Conservation (phyloP, 2,329 filamentous ascomycete genomes). For the Penicillium janthinellum region DNA sequence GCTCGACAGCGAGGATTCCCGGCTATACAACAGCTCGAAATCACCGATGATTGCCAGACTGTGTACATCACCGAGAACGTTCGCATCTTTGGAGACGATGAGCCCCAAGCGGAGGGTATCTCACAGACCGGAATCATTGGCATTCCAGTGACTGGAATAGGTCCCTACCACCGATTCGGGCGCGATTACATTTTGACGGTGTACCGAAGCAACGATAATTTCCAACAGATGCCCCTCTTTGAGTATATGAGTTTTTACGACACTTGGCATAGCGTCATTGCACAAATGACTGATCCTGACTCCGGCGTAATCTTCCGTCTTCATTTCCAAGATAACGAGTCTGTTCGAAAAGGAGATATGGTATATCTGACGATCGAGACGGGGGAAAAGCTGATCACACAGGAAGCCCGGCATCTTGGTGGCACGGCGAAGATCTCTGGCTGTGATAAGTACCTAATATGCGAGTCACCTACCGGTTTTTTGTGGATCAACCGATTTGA, state of each 20-base stretch:
- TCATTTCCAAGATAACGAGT: slow-evolving; percentile 33
- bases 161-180: slow-evolving; percentile 42
- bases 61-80: slow-evolving; percentile 62
- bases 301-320: slow-evolving; percentile 40
- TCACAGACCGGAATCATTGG: slow-evolving; percentile 45
- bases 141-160: slow-evolving; percentile 55
- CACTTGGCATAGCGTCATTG: slow-evolving; percentile 42
- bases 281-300: slow-evolving; percentile 36
- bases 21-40: slow-evolving; percentile 51
- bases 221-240: slow-evolving; percentile 29
- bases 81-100: slow-evolving; percentile 44
- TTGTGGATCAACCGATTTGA: slow-evolving; percentile 59
- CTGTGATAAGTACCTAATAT: slow-evolving; percentile 64
- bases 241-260: slow-evolving; percentile 15
- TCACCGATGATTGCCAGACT: slow-evolving; percentile 51
- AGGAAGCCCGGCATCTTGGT: slow-evolving; percentile 53
- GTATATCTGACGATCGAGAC: slow-evolving; percentile 36
- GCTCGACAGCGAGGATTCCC: slow-evolving; percentile 58
- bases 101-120: slow-evolving; percentile 39
- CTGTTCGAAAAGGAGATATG: slow-evolving; percentile 15
- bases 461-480: slow-evolving; percentile 56
- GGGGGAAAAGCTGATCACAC: slow-evolving; percentile 23
- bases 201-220: slow-evolving; percentile 45
- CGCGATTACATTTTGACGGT: slow-evolving; percentile 49
- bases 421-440: slow-evolving; percentile 58